Evolutionary conservation across 139 green algal species (phyloP), one percentile per base, ranked within the genome.

Genomic region (Auxenochlorella pyrenoidosa): DNA sequence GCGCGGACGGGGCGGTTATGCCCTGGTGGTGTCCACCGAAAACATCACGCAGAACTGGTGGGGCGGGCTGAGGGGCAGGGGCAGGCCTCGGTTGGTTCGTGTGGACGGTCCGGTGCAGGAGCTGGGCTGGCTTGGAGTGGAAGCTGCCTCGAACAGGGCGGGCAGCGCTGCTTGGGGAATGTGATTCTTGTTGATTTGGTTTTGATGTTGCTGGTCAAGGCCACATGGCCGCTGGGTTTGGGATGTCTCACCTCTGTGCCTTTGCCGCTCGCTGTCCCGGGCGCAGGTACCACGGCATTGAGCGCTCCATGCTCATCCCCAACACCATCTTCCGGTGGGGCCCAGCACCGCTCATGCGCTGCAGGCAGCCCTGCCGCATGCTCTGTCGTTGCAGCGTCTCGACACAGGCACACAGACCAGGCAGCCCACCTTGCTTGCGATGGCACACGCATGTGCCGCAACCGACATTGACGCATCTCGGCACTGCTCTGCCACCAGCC

Each of bases 31-130:
- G 13, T 93, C 82, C 76, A 97, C 94, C 0, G 95, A 97, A 72
- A 97, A 98, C 92, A 98, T 97, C 88, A 98, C 95, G 32, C 93
- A 95, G 82, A 98, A 98, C 79, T 98, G 94, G 91, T 96, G 41
- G 2, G 85, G 21, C 2, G 30, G 12, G 47, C 12, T 12, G 12
- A n/a, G n/a, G n/a, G n/a, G n/a, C n/a, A n/a, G n/a, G n/a, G n/a
- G n/a, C n/a, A n/a, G n/a, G n/a, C n/a, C n/a, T n/a, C n/a, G n/a
- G n/a, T n/a, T n/a, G n/a, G n/a, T n/a, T n/a, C 12, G 6, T 58
- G 47, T 6, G 47, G 47, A 6, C 47, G 12, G 12, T 63, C 18
- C 2, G 54, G 54, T 63, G 2, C 16, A 2, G 10, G 47, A 54
- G 54, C 54, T 63, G 54, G 15, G 15, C 54, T 63, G 16, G 54